Evolutionary conservation across 2,329 filamentous ascomycete species (phyloP).

Genomic region (Aspergillus ibericus): DNA sequence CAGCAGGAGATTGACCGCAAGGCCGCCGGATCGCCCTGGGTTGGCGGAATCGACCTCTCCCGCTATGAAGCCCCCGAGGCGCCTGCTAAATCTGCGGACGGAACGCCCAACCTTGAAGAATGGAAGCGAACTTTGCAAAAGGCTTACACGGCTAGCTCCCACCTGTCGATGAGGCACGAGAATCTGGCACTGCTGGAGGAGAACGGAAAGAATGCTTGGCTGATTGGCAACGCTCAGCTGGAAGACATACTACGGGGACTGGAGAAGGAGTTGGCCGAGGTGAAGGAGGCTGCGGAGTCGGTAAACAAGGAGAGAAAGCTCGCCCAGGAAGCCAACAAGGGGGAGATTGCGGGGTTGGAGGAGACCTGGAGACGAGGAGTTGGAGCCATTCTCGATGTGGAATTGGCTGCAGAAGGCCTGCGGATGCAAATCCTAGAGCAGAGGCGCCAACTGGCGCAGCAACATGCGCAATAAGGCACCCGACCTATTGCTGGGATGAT

Average conservation of each 20-base stretch:
- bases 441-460: slow-evolving; percentile 46
- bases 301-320: slow-evolving; percentile 69
- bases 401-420: slow-evolving; percentile 76
- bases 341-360: slow-evolving; percentile 72
- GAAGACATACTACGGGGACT: slow-evolving; percentile 69
- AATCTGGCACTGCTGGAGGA: slow-evolving; percentile 74
- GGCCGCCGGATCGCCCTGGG: slow-evolving; percentile 58
- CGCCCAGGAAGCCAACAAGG: slow-evolving; percentile 68
- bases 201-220: slow-evolving; percentile 87
- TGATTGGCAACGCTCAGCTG: slow-evolving; percentile 77
- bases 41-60: slow-evolving; percentile 67
- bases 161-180: slow-evolving; percentile 56
- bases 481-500: background rate
- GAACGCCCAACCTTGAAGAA: slow-evolving; percentile 38
- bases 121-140: slow-evolving; percentile 55
- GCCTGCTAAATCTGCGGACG: slow-evolving; percentile 42
- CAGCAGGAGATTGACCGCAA: slow-evolving; percentile 68
- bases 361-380: slow-evolving; percentile 78
- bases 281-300: slow-evolving; percentile 68
- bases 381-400: slow-evolving; percentile 77
- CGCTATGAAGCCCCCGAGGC: slow-evolving; percentile 80
- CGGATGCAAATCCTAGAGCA: slow-evolving; percentile 66
- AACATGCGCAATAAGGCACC: slow-evolving; percentile 28
- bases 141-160: slow-evolving; percentile 60
- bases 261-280: slow-evolving; percentile 71